Evolutionary conservation across 768 basidiomycete species (phyloP), one percentile per base, ranked within the genome.

Genomic region (Tulasnella sp.): DNA sequence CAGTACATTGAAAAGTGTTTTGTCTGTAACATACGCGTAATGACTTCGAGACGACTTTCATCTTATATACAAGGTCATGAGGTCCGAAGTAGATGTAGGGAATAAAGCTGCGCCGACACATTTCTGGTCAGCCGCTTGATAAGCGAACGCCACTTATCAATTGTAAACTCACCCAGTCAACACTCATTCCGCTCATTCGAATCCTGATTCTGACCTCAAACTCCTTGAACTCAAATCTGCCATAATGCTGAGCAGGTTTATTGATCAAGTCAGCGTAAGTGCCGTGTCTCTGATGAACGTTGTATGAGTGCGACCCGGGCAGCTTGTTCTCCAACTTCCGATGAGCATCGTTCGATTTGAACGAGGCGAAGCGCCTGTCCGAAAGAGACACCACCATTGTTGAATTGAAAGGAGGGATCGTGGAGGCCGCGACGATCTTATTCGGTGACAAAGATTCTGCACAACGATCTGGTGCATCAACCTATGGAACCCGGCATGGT

Each of bases 361-460:
- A 48, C 43, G 42, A 53, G 17, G 19, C n/a, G 54, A 56, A 61
- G 29, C 45, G 41, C n/a, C 27, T 48, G 54, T 61, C 61, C 61
- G 44, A 48, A 56, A 11, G 38, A 38, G 24, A 56, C 15, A 2
- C 44, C 45, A 5, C 27, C 51, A 24, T 56, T 32, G 11, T 47
- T 26, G 34, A 38, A 38, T 38, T 7, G 34, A 38, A 15, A 38
- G 7, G 34, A 38, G 5, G 60, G 24, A 17, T 61, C 42, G n/a
- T 13, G 27, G 17, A 11, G 24, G 30, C 23, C 61, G 30, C n/a
- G 43, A 19, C 21, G 19, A 26, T 29, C 32, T 55, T 55, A 61
- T 41, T 61, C 61, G 58, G 56, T 29, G 48, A 34, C 47, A 45
- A 61, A n/a, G n/a, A n/a, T n/a, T n/a, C n/a, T n/a, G n/a, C n/a